These are phyloP conservation scores for Plasmodium adleri DNA, from an alignment of 169 alveolate species.

Conservation along the genomic window DNA sequence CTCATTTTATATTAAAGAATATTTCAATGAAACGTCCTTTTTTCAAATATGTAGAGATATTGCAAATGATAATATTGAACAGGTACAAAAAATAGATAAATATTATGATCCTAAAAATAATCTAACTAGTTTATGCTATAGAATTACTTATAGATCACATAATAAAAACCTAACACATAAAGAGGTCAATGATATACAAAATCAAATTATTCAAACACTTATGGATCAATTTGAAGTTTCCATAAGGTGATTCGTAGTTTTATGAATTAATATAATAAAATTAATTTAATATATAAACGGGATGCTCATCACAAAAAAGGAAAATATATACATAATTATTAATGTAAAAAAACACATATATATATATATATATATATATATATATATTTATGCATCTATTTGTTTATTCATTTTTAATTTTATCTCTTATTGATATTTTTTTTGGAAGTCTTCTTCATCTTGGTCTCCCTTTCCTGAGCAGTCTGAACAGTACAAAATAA, in stretches of 20 bases:
- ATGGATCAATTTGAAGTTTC: slow-evolving; percentile 29
- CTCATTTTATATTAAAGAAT: slow-evolving; percentile 79
- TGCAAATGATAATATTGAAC: slow-evolving; percentile 68
- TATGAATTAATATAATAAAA: no score
- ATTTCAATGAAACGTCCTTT: slow-evolving; percentile 17
- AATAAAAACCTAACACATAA: slow-evolving; percentile 83
- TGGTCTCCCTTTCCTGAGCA: slow-evolving; percentile 69
- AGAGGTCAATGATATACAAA: slow-evolving; percentile 80
- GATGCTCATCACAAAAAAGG: not conserved
- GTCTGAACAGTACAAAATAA: slow-evolving; percentile 24
- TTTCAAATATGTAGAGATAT: slow-evolving; percentile 76
- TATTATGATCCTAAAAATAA: slow-evolving; percentile 44
- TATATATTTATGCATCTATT: not conserved
- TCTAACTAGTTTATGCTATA: slow-evolving; percentile 80
- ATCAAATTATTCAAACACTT: slow-evolving; percentile 38
- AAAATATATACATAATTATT: not conserved
- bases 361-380: not conserved
- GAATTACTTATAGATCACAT: slow-evolving; percentile 83
- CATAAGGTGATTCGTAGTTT: slow-evolving; percentile 5
- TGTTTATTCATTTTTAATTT: not conserved
- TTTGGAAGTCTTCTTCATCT: slow-evolving; percentile 41
- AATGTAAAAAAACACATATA: not conserved
- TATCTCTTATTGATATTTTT: slow-evolving; percentile 41
- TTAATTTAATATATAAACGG: no score
- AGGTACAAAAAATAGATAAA: slow-evolving; percentile 58